Percentiles rank a stretch among this genome's conserved stretches.
Evolutionary conservation across 2,329 filamentous ascomycete genomes (phyloP).

Genomic region (Furcasterigmium sp.): DNA sequence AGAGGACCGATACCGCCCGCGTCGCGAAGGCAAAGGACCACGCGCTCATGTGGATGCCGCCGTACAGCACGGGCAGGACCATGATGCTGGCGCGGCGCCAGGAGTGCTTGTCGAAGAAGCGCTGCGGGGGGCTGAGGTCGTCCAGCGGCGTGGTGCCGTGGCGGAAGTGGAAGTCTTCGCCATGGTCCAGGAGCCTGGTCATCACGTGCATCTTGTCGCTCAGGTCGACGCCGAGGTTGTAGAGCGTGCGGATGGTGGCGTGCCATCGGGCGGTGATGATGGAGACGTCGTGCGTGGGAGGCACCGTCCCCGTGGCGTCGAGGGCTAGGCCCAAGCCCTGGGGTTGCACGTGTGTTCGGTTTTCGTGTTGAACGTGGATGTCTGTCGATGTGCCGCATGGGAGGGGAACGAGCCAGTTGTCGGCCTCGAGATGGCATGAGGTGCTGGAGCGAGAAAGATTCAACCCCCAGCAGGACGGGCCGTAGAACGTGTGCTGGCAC

Average conservation of each 20-base stretch:
- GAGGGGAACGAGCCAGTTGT: background rate
- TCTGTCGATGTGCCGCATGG: background rate
- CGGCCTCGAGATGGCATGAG: background rate
- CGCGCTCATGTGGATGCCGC: background rate
- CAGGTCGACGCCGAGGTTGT: too few relatives aligned
- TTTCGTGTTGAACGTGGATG: background rate
- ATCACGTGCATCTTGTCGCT: background rate
- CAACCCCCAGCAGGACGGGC: background rate
- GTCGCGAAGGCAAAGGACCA: background rate
- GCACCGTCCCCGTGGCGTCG: too few relatives aligned
- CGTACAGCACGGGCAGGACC: background rate
- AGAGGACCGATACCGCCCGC: background rate
- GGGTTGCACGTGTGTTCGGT: background rate
- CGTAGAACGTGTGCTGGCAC: background rate
- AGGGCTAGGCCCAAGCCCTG: background rate
- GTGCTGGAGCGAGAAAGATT: too few relatives aligned
- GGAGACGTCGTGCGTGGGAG: too few relatives aligned
- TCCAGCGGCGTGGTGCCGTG: background rate
- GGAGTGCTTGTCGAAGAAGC: background rate
- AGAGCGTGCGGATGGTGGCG: too few relatives aligned
- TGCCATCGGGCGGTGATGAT: too few relatives aligned
- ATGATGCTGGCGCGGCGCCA: background rate
- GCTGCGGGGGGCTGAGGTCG: background rate
- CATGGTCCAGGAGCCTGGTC: background rate
- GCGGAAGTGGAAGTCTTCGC: too few relatives aligned